These are phyloP conservation scores for Sclerotinia sclerotiorum DNA, from an alignment of 2,329 filamentous ascomycete genomes.

Conservation along the genomic window DNA sequence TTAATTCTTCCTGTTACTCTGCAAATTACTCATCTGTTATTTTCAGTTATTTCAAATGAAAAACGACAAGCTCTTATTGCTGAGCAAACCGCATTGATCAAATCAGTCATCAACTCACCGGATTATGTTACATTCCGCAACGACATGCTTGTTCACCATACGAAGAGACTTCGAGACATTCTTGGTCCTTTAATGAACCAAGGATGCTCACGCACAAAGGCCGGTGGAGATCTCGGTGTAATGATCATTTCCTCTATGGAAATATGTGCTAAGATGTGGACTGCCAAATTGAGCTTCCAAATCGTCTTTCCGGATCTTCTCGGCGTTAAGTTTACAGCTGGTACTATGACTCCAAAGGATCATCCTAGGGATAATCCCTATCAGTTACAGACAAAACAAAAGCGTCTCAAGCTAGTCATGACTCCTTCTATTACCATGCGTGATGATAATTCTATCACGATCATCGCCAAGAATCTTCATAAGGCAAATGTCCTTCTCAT, in stretches of 20 bases:
- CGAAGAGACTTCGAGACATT: conserved; percentile 45
- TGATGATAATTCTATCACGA: conserved; percentile 45
- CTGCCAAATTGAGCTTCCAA: conserved; percentile 44
- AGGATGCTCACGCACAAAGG: conserved; percentile 40
- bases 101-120: conserved; percentile 42
- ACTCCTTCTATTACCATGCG: conserved; percentile 56
- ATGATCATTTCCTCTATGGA: conserved; percentile 34
- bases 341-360: conserved; percentile 48
- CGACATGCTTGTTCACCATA: conserved; percentile 29
- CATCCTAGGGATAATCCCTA: conserved; percentile 44
- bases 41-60: conserved; percentile 30
- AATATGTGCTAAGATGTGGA: conserved; percentile 49
- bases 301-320: conserved; percentile 53
- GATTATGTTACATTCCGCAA: conserved; percentile 38
- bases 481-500: conserved; percentile 37
- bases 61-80: conserved; percentile 42
- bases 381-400: conserved; percentile 51
- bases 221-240: conserved; percentile 44
- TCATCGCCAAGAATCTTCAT: conserved; percentile 22
- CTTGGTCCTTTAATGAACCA: conserved; percentile 47
- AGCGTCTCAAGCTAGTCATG: conserved; percentile 53
- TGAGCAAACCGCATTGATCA: conserved; percentile 42
- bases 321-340: conserved; percentile 49
- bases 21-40: conserved; percentile 18
- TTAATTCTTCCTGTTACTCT: background rate